phyloP scores from a whole-genome alignment of 768 basidiomycete species.

The Hemileccinum impolitum region DNA sequence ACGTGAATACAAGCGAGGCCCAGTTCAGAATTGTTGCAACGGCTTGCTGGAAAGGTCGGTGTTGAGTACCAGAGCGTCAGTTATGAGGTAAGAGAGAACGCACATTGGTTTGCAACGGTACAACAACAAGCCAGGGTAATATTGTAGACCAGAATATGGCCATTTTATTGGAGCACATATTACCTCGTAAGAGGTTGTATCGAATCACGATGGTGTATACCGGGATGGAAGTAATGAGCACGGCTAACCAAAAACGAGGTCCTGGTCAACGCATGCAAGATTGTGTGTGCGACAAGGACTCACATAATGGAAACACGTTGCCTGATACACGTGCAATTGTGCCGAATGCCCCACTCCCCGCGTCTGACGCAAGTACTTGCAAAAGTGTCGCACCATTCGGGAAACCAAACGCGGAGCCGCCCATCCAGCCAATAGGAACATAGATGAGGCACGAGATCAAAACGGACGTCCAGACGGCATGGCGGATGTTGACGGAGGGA shows the following conservation, averaged over 20 bases:
- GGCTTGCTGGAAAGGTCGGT: constrained; percentile 6
- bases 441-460: constrained; percentile 24
- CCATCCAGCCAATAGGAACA: constrained; percentile 23
- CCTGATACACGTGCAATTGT: constrained; percentile 13
- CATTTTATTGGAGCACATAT: constrained; percentile 21
- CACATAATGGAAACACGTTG: constrained; percentile 21
- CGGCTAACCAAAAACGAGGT: constrained; percentile 7
- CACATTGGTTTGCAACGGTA: constrained; percentile 26
- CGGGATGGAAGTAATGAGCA: constrained; percentile 24
- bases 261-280: neutral
- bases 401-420: constrained; percentile 12
- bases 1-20: constrained; percentile 24
- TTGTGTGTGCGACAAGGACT: neutral
- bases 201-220: constrained; percentile 24
- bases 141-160: constrained; percentile 25
- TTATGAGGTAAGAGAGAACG: neutral
- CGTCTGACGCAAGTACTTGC: constrained; percentile 12
- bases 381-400: constrained; percentile 12
- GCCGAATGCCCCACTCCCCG: constrained; percentile 1
- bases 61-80: neutral
- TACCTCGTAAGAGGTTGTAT: constrained; percentile 24
- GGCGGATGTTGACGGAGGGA: constrained; percentile 20
- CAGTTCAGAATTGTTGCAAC: constrained; percentile 19
- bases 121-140: constrained; percentile 20
- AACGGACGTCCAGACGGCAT: constrained; percentile 20